Base-by-base conservation (phyloP, 2,329 filamentous ascomycete species). In the Aspergillus sp. region DNA sequence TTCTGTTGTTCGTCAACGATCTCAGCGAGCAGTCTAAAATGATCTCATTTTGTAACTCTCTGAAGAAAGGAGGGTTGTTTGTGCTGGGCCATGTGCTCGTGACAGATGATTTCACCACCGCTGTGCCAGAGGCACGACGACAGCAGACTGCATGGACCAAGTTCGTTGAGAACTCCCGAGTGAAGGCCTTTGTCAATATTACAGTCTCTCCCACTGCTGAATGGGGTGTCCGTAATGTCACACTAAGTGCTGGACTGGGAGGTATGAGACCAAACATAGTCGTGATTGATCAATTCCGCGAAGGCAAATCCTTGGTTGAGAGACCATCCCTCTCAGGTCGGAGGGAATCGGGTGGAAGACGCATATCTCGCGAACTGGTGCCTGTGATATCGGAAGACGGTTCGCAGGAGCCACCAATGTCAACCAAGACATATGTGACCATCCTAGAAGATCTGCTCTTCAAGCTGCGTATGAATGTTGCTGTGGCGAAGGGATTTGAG, bases 211-310 rank as follows among this genome's bases (percentile, higher is more conserved):
- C 92, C 0, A 86, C 87, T 2, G 86, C 93, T 30, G 92, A 90
- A 68, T 96, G 92, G 92, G 92, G 92, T 0, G 85, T 91, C 21
- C 84, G 92, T 19, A 96, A 96, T 68, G 81, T 96, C 49, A 90
- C 95, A 8, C 77, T 96, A 8, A 90, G 89, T 10, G 89, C 92
- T 15, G 92, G 92, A 0, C 79, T 96, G 2, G 92, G 92, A 3
- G 91, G 92, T 13, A 96, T 96, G 91, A 81, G 92, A 44, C 92
- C 92, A 0, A 96, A 96, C 65, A 92, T 96, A 64, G 91, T 91
- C 13, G 84, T 96, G 2, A 84, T 95, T 70, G 86, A 92, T 52
- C 90, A 95, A 60, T 83, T 92, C 30, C 84, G 90, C 56, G 81
- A 82, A 50, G 85, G 86, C 2, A 77, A 81, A 60, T 84, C 86